A percentile compares a stretch with the other conserved stretches of the same genome.
phyloP scores from a whole-genome alignment of 192 early-diverging fungal species.

The Coemansia sp. region DNA sequence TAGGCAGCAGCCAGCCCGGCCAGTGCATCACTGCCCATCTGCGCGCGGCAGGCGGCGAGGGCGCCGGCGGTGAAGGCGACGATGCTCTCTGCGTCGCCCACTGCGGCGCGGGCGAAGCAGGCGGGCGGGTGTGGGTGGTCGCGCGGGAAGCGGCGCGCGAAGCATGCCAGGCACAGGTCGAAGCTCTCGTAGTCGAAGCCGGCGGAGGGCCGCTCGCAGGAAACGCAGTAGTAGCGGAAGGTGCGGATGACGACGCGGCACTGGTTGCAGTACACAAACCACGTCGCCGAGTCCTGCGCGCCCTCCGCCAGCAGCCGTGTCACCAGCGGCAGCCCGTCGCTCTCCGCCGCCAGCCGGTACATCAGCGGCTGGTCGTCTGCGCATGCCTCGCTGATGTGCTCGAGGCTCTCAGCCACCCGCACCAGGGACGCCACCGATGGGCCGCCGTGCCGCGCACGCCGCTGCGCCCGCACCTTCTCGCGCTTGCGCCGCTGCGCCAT shows the following conservation, averaged over 20 bases:
- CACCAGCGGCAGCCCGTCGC: constrained; percentile 36
- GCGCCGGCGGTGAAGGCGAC: constrained; percentile 28
- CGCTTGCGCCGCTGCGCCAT: constrained; percentile 26
- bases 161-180: constrained; percentile 74
- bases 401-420: constrained; percentile 42
- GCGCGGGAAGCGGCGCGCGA: constrained; percentile 64
- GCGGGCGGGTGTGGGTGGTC: constrained; percentile 76
- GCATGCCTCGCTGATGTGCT: constrained; percentile 38
- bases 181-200: constrained; percentile 69
- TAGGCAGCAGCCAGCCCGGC: constrained; percentile 15
- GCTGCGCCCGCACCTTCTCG: constrained; percentile 22
- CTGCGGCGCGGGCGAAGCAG: constrained; percentile 67
- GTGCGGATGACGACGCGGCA: constrained; percentile 80
- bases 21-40: background rate
- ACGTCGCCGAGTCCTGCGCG: constrained; percentile 50
- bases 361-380: constrained; percentile 35
- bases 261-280: constrained; percentile 75
- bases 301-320: constrained; percentile 24
- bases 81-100: constrained; percentile 36
- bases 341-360: constrained; percentile 27
- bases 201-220: constrained; percentile 71
- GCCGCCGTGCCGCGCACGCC: constrained; percentile 12
- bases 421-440: constrained; percentile 30
- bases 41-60: constrained; percentile 18
- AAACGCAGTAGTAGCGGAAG: constrained; percentile 81